Conservation (phyloP, 495 filamentous ascomycete species). For the Chaetomidium leptoderma region DNA sequence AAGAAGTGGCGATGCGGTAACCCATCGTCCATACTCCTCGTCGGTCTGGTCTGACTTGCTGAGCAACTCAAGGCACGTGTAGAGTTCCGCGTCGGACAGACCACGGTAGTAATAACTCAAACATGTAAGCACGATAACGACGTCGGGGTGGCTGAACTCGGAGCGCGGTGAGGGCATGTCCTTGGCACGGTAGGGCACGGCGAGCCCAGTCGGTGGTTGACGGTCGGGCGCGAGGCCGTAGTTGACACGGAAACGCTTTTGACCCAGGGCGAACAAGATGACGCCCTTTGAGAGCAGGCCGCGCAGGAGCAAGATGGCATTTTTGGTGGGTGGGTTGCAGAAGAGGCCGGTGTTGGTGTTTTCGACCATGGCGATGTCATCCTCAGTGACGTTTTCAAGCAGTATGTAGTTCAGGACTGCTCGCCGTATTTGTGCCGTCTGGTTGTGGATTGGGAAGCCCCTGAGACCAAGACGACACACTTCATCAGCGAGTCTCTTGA, state of each 20-base stretch:
- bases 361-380: conserved; percentile 32
- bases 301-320: conserved; percentile 51
- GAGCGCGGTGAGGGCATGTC: conserved; percentile 57
- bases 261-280: conserved; percentile 49
- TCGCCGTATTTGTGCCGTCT: conserved; percentile 32
- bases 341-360: conserved; percentile 36
- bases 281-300: conserved; percentile 58
- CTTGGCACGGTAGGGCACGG: conserved; percentile 68
- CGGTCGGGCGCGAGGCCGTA: conserved; percentile 54
- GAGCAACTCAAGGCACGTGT: conserved; percentile 46
- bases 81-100: conserved; percentile 51
- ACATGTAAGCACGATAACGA: conserved; percentile 62
- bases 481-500: conserved; percentile 28
- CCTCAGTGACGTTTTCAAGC: conserved; percentile 26
- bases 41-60: conserved; percentile 52
- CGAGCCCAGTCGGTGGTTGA: conserved; percentile 45
- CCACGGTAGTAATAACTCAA: conserved; percentile 67
- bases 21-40: conserved; percentile 53
- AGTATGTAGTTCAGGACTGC: conserved; percentile 46
- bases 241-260: conserved; percentile 64
- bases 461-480: conserved; percentile 40
- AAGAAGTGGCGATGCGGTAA: conserved; percentile 35
- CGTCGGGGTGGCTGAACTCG: conserved; percentile 73
- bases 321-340: conserved; percentile 29
- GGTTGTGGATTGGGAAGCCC: conserved; percentile 40